Conservation (phyloP, 1,284 basidiomycete species). For the Xerocomus cyaneibrunnescens region DNA sequence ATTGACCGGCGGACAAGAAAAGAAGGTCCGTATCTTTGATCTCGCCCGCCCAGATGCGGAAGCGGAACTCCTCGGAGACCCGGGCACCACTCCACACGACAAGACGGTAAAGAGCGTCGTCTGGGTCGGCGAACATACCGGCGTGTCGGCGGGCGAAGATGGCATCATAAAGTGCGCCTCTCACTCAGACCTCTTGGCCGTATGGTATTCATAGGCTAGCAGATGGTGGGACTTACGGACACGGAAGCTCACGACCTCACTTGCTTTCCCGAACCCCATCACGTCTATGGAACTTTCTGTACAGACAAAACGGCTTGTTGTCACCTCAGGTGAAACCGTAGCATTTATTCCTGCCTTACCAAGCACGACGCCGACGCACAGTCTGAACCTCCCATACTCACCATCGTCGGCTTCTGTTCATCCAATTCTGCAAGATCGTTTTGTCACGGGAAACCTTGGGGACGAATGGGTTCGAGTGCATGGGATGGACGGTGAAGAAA, state of each 20-base stretch:
- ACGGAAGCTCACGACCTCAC: slow-evolving; percentile 64
- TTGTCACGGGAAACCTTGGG: slow-evolving; percentile 86
- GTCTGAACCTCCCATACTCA: slow-evolving; percentile 73
- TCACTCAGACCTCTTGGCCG: background rate
- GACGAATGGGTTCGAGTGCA: slow-evolving; percentile 99
- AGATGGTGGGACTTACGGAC: slow-evolving; percentile 98
- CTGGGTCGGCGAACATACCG: slow-evolving; percentile 86
- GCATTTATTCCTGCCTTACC: slow-evolving; percentile 79
- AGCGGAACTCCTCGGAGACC: slow-evolving; percentile 73
- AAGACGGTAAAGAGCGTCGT: slow-evolving; percentile 91
- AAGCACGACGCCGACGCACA: slow-evolving; percentile 56
- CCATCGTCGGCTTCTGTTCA: slow-evolving; percentile 93
- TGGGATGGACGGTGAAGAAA: slow-evolving; percentile 85
- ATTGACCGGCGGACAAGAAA: slow-evolving; percentile 95
- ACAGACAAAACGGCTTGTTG: slow-evolving; percentile 82
- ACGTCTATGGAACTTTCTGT: slow-evolving; percentile 92
- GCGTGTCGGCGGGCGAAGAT: slow-evolving; percentile 91
- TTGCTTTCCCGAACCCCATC: slow-evolving; percentile 79
- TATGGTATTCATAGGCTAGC: slow-evolving; percentile 10
- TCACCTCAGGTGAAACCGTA: slow-evolving; percentile 91
- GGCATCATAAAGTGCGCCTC: slow-evolving; percentile 77
- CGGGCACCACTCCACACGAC: slow-evolving; percentile 69
- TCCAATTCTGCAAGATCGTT: slow-evolving; percentile 84
- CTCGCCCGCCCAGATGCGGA: slow-evolving; percentile 82
- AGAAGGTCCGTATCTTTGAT: slow-evolving; percentile 96